These are phyloP conservation scores for Metarhizium humberi DNA, from an alignment of 2,329 filamentous ascomycete species.

Conservation along the genomic window DNA sequence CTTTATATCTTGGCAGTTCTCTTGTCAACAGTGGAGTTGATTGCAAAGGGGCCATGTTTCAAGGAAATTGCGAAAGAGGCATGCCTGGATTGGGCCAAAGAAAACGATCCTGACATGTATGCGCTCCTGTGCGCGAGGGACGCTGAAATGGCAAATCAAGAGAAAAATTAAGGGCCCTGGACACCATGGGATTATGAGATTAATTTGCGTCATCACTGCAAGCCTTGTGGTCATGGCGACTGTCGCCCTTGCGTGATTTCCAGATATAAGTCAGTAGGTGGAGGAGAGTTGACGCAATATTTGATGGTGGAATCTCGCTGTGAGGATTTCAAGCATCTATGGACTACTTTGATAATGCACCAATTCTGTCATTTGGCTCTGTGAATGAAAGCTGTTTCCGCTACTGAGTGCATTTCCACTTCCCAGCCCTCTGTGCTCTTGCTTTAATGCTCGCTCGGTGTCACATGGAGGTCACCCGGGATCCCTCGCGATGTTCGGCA, in stretches of 20 bases:
- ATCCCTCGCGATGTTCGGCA: neutral
- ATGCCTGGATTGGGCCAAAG: neutral
- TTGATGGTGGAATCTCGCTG: neutral
- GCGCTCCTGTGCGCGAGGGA: neutral
- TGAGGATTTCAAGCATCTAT: neutral
- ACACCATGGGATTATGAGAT: neutral
- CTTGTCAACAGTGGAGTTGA: neutral
- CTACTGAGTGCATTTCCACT: neutral
- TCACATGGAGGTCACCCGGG: neutral
- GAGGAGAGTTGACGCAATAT: neutral
- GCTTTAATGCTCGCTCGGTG: neutral
- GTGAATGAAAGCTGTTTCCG: neutral
- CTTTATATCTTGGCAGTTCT: neutral
- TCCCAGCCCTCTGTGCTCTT: neutral
- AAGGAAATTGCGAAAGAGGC: neutral
- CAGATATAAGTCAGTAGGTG: neutral
- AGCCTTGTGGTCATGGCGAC: neutral
- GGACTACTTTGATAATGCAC: neutral
- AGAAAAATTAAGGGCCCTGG: neutral
- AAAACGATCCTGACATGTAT: neutral
- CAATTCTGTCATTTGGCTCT: neutral
- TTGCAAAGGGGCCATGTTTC: neutral
- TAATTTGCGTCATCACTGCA: neutral
- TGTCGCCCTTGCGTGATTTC: neutral
- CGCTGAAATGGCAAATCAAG: neutral